Conservation (phyloP, 768 basidiomycete species). For the Naganishia vaughanmartiniae region DNA sequence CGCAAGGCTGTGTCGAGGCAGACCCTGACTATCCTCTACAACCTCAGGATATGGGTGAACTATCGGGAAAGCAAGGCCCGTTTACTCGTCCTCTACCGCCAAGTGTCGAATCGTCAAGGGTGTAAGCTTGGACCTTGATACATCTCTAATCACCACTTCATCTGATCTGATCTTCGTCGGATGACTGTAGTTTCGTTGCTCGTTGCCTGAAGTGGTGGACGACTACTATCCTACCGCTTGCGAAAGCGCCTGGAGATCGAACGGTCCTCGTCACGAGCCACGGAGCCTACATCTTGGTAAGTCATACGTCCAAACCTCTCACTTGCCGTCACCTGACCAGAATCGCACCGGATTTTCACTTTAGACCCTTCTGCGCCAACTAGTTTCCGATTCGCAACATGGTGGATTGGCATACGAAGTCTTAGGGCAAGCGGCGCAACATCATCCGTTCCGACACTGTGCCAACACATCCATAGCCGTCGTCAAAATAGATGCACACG, state of each 20-base stretch:
- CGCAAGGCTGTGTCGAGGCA: background rate
- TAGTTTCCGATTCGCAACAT: background rate
- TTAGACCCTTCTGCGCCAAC: slow-evolving; percentile 21
- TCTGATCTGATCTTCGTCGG: background rate
- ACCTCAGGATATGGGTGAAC: slow-evolving; percentile 24
- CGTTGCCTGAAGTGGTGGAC: slow-evolving; percentile 21
- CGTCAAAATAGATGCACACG: slow-evolving; percentile 8
- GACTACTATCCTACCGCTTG: slow-evolving; percentile 14
- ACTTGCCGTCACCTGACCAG: background rate
- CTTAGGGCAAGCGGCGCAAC: background rate
- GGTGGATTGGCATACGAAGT: slow-evolving; percentile 15
- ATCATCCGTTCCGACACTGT: slow-evolving; percentile 23
- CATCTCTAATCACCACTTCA: background rate
- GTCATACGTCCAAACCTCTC: background rate
- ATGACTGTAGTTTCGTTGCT: background rate
- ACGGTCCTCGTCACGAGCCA: slow-evolving; percentile 16
- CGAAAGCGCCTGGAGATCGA: background rate
- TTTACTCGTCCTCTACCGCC: slow-evolving; percentile 18
- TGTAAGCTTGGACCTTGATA: background rate
- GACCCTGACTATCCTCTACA: background rate
- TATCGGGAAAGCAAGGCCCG: slow-evolving; percentile 18
- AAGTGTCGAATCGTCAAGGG: slow-evolving; percentile 17
- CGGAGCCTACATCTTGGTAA: slow-evolving; percentile 23
- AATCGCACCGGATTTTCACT: background rate
- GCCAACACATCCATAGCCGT: slow-evolving; percentile 24